phyloP scores from a whole-genome alignment of 495 filamentous ascomycete species.

The Xylaria telfairii region DNA sequence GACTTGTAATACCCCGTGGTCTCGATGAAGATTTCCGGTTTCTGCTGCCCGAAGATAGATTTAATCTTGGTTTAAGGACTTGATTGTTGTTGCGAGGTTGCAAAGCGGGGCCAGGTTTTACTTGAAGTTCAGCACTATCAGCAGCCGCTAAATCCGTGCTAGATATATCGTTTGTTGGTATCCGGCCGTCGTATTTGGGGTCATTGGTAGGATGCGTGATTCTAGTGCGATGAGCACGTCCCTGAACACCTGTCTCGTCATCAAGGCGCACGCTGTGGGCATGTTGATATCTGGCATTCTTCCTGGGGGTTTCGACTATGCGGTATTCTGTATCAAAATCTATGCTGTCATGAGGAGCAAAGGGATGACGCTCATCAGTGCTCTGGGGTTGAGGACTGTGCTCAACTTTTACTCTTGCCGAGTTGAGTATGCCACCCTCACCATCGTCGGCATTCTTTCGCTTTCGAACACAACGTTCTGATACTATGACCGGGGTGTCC shows the following conservation, averaged over 20 bases:
- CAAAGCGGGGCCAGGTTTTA: conserved; percentile 1
- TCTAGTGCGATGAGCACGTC: not conserved
- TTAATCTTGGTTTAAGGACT: conserved; percentile 4
- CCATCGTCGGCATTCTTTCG: conserved; percentile 41
- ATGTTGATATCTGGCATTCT: conserved; percentile 38
- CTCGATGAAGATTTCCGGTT: not conserved
- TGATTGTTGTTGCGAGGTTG: conserved; percentile 17
- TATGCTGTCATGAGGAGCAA: conserved; percentile 62
- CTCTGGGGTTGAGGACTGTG: conserved; percentile 46
- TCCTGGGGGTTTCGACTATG: conserved; percentile 69
- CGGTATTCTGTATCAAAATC: conserved; percentile 76
- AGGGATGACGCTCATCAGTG: conserved; percentile 36
- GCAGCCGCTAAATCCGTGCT: not conserved
- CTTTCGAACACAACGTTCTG: conserved; percentile 50
- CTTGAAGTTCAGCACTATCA: not conserved
- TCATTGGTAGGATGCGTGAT: not conserved
- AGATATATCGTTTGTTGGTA: not conserved
- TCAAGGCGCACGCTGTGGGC: not conserved
- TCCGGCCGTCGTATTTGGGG: not conserved
- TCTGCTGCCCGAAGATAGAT: not conserved
- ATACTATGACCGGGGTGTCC: conserved; percentile 51
- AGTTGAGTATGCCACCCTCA: conserved; percentile 7
- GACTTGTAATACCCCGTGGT: conserved; percentile 18
- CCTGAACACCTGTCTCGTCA: not conserved
- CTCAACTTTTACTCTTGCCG: conserved; percentile 43